Evolutionary conservation across 140 eudicot genomes (phyloP), one percentile per base, ranked within the genome.

Genomic region (Eryngium alpinum): DNA sequence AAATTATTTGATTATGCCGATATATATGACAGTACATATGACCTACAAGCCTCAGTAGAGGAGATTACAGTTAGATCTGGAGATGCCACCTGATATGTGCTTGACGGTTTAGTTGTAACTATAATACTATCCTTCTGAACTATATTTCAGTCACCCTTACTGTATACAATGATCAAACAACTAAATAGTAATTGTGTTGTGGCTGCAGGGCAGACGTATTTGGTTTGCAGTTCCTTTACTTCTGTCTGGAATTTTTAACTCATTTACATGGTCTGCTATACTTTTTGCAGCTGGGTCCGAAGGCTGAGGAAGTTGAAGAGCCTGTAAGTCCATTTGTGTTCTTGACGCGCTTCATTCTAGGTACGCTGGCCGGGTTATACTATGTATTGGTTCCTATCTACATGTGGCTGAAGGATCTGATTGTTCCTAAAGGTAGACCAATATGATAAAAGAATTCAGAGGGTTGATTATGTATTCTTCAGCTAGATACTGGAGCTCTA

Each of bases 331-430:
- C 97, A 7, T 77, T 87, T 5, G 96, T 90, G 80, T 95, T 95
- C 77, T 74, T 92, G 1, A 44, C 28, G 9, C 97, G 97, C 21
- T 86, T 95, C 81, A 77, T 92, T 63, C 85, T 95, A 52, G 99
- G 99, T 53, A 89, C 90, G n/a, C 21, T 91, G 81, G 99, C 99
- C 33, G 97, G 89, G 80, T 79, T 89, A 29, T 95, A 92, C 89
- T 95, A 82, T 44, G 90, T 95, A 18, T 84, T 95, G 81, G 97
- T 95, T 77, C 99, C 99, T 22, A 89, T 95, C 72, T 95, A 95
- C 88, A 95, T 95, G 99, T 95, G 99, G 99, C 79, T 95, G 86
- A 95, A 95, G 83, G 92, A 95, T 85, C 91, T 83, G 82, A 83
- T 92, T 77, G 92, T 91, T 72, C 99, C 97, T 0, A 92, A 92